Evolutionary conservation across 345 rosid genomes (phyloP).

Genomic region (Fremontodendron californicum): DNA sequence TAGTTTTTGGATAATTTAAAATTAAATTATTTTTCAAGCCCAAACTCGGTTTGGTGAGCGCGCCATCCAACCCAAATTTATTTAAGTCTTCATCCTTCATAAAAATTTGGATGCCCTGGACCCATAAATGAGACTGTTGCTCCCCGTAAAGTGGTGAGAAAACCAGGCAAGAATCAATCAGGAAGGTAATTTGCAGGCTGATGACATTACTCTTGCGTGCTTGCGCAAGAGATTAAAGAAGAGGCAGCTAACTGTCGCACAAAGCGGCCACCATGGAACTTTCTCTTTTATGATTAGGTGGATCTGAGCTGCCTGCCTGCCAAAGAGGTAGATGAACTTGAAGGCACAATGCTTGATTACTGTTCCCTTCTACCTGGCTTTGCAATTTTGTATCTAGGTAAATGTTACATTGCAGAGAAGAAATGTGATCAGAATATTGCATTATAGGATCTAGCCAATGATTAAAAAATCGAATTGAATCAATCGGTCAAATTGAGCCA

Average conservation of each 20-base stretch:
- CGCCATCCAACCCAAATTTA: too few species aligned
- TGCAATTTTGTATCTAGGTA: not conserved
- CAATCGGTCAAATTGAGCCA: too few species aligned
- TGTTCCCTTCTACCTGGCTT: not conserved
- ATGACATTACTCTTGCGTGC: slow-evolving; percentile 21
- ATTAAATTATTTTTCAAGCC: too few species aligned
- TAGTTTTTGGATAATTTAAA: too few species aligned
- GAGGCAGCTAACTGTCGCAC: not conserved
- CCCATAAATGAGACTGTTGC: not conserved
- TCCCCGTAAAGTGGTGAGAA: not conserved
- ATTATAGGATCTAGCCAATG: too few species aligned
- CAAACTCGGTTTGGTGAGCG: too few species aligned
- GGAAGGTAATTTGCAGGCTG: slow-evolving; percentile 8
- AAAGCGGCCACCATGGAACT: not conserved
- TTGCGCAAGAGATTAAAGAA: not conserved
- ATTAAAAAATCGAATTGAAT: too few species aligned
- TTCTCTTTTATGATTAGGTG: not conserved
- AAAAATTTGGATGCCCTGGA: too few species aligned
- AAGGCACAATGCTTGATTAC: not conserved
- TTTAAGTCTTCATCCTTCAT: too few species aligned
- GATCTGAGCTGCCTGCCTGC: not conserved
- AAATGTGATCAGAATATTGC: too few species aligned
- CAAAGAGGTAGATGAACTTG: not conserved
- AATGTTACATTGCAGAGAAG: too few species aligned
- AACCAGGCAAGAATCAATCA: not conserved